Evolutionary conservation across 768 basidiomycete genomes (phyloP).

Genomic region (Pisolithus orientalis): DNA sequence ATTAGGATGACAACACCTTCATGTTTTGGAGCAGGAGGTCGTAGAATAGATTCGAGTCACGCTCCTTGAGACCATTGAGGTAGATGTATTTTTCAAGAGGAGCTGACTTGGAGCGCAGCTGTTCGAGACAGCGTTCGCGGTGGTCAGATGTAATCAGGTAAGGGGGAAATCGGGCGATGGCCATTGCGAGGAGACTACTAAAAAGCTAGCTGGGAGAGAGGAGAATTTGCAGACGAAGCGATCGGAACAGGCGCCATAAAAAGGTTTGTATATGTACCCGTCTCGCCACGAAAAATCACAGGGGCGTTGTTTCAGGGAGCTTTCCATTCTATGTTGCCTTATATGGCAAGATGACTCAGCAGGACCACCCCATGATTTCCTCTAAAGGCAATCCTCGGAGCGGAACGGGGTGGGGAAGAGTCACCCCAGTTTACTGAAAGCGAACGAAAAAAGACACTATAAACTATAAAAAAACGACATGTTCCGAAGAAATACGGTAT

Average conservation of each 20-base stretch:
- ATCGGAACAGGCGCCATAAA: neutral
- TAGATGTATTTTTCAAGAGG: constrained; percentile 68
- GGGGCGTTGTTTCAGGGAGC: too few relatives aligned
- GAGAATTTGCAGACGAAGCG: neutral
- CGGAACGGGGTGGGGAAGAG: neutral
- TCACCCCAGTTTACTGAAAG: neutral
- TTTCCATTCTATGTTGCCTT: too few relatives aligned
- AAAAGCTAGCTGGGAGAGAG: neutral
- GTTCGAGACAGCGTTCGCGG: constrained; percentile 47
- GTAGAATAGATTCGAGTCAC: constrained; percentile 63
- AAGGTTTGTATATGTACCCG: too few relatives aligned
- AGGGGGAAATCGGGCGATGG: constrained; percentile 37
- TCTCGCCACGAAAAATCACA: too few relatives aligned
- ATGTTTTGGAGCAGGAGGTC: constrained; percentile 55
- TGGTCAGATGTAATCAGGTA: constrained; percentile 46
- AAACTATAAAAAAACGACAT: neutral
- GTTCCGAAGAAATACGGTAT: neutral
- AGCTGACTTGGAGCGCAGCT: constrained; percentile 50
- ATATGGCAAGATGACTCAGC: too few relatives aligned
- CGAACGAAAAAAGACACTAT: neutral
- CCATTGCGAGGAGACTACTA: constrained; percentile 19
- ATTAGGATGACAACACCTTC: constrained; percentile 33
- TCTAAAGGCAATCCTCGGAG: neutral
- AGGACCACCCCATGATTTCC: too few relatives aligned
- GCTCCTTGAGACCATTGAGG: constrained; percentile 55